Base-by-base conservation (phyloP, 768 basidiomycete genomes). In the Leucocoprinus leucothites region DNA sequence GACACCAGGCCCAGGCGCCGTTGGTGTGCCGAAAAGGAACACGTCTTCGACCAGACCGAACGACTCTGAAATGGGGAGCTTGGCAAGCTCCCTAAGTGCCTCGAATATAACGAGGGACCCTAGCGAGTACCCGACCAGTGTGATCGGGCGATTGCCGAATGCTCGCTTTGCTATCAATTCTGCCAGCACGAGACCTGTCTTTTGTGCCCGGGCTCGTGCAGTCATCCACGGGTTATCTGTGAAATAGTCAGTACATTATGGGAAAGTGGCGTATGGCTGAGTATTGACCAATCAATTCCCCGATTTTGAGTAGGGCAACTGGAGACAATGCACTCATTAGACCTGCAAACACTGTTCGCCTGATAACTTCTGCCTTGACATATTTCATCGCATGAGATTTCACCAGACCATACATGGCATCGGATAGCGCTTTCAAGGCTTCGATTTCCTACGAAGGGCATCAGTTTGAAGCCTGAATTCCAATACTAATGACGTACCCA, bases 161-260 rank as follows among this genome's bases (percentile, higher is more conserved):
- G 76, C 77, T 35, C 76, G 74, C 49, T 79, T 69, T 6, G 70
- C 68, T 16, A 84, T 70, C 19, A 82, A 71, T 28, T 75, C 77
- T 19, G 77, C 82, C 40, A 85, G 66, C 16, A 85, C 81, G 11
- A 71, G 74, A 13, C 82, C 82, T 18, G 81, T 71, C 61, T 82
- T 82, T 51, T 71, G 58, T 1, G 80, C 79, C 14, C 77, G 70
- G n/a, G 79, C 74, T 57, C 70, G 74, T 9, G 80, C 72, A 61
- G 80, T 80, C 76, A 78, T 78, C 81, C 81, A 83, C 1, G 82
- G 81, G 63, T 83, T 84, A 65, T 83, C 82, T 82, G 40, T 31
- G 14, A 26, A 14, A 6, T 46, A 26, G 52, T 4, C 28, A 18
- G 16, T 7, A 18, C 11, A 8, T 5, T 11, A 7, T 26, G 28